phyloP scores from a whole-genome alignment of 1,284 basidiomycete species.

The Microbotryomycetes sp. region DNA sequence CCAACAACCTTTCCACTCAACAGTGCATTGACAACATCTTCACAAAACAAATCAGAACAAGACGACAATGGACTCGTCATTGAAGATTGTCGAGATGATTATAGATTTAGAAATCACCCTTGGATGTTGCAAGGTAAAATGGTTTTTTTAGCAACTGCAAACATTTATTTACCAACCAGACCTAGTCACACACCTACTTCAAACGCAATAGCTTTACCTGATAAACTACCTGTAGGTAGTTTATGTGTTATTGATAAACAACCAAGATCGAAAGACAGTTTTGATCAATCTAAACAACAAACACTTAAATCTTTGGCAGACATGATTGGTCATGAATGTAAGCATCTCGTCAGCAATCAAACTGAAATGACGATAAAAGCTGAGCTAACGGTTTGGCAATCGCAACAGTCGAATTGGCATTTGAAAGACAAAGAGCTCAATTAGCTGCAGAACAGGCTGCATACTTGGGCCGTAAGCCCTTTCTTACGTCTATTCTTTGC shows the following conservation, averaged over 20 bases:
- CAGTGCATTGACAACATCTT: background rate
- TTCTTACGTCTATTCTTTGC: background rate
- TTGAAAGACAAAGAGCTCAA: background rate
- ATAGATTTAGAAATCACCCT: background rate
- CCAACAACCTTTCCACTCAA: background rate
- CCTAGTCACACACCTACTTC: background rate
- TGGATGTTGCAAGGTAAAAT: background rate
- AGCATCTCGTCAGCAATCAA: background rate
- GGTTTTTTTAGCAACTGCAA: background rate
- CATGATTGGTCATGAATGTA: background rate
- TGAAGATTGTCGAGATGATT: background rate
- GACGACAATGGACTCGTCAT: background rate
- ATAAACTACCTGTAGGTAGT: background rate
- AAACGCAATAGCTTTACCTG: background rate
- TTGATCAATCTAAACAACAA: background rate
- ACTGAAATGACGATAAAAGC: background rate
- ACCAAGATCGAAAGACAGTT: background rate
- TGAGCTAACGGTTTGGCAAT: too few species aligned
- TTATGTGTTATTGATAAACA: background rate
- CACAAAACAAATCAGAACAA: background rate
- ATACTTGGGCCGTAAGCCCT: background rate
- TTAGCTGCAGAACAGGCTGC: background rate
- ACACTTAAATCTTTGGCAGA: background rate
- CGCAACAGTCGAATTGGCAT: background rate
- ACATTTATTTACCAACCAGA: background rate